phyloP scores from a whole-genome alignment of 306 rosid species.

The Geum urbanum region DNA sequence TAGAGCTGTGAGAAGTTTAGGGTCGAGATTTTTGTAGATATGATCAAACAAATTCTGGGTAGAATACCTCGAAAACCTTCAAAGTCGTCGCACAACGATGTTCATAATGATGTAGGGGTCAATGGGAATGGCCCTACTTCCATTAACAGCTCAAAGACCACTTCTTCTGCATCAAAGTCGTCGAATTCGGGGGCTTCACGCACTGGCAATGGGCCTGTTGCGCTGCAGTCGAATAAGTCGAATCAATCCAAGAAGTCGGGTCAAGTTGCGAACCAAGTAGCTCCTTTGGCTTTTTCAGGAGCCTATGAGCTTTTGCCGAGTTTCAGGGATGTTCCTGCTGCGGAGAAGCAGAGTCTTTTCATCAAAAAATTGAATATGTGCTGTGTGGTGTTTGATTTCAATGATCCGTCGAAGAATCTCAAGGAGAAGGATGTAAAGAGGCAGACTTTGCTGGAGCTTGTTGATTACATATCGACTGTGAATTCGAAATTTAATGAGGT shows the following conservation, averaged over 20 bases:
- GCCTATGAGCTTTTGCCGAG: slow-evolving; percentile 55
- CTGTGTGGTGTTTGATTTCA: slow-evolving; percentile 49
- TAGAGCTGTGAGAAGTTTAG: slow-evolving; percentile 1
- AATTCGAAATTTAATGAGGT: slow-evolving; percentile 48
- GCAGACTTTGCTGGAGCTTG: slow-evolving; percentile 55
- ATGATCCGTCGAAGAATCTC: slow-evolving; percentile 42
- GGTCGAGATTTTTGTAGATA: slow-evolving; percentile 34
- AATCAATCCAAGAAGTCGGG: slow-evolving; percentile 39
- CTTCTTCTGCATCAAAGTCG: slow-evolving; percentile 37
- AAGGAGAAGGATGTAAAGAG: slow-evolving; percentile 52
- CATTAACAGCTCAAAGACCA: slow-evolving; percentile 36
- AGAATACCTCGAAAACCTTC: slow-evolving; percentile 57
- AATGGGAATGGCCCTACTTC: slow-evolving; percentile 41
- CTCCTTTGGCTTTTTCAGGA: slow-evolving; percentile 25
- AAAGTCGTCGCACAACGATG: slow-evolving; percentile 37
- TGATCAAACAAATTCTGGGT: slow-evolving; percentile 54
- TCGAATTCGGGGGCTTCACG: slow-evolving; percentile 30
- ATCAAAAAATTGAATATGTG: slow-evolving; percentile 52
- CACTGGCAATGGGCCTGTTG: slow-evolving; percentile 38
- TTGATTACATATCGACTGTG: slow-evolving; percentile 43
- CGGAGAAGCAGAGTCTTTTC: slow-evolving; percentile 47
- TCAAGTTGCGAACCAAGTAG: slow-evolving; percentile 25
- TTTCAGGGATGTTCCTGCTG: slow-evolving; percentile 44
- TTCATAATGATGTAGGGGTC: slow-evolving; percentile 35
- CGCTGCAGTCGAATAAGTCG: slow-evolving; percentile 24